Evolutionary conservation across 345 rosid species (phyloP), one percentile per base, ranked within the genome.

Genomic region (Erodium maritimum): DNA sequence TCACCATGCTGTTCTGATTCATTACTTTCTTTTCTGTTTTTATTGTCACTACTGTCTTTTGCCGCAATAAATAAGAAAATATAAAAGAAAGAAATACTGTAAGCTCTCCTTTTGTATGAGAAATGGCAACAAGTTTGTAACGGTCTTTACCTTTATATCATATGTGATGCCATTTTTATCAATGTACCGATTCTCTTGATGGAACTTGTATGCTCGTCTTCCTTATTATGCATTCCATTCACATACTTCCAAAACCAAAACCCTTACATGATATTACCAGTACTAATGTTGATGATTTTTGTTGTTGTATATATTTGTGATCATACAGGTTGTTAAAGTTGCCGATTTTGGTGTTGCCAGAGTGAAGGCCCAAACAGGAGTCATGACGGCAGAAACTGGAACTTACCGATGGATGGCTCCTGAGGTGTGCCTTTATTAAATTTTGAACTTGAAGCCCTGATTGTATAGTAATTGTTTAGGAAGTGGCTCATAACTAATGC

Each of bases 321-420:
- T 58, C 57, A 64, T 61, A 50, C 78, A 91, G 99, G 90, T 88
- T 57, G 91, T 88, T 21, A 93, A 93, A 80, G 99, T 93, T 64
- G 99, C 95, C 65, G 96, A 91, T 80, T 91, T 91, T 80, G 96
- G 98, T 53, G 95, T 91, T 69, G 96, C 98, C 23, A 81, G 95
- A 73, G 99, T 86, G 66, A 79, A 86, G 81, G 74, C 84, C 66
- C 94, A 88, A 62, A 68, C 96, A 56, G 99, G 95, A 63, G 94
- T 93, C n/a, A 93, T 93, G 99, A 93, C 98, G n/a, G 95, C 99
- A 52, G 99, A 93, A 85, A 93, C 99, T 45, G 99, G 99, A 77
- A 89, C 99, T n/a, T 88, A 88, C 59, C 70, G 96, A 54, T 93
- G 99, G 99, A 93, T 89, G 99, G 95, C 99, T 76, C 99, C 99